Percentiles rank a stretch among this genome's conserved stretches.
phyloP scores from a whole-genome alignment of 2,329 filamentous ascomycete genomes.

The Diaporthe caulivora region DNA sequence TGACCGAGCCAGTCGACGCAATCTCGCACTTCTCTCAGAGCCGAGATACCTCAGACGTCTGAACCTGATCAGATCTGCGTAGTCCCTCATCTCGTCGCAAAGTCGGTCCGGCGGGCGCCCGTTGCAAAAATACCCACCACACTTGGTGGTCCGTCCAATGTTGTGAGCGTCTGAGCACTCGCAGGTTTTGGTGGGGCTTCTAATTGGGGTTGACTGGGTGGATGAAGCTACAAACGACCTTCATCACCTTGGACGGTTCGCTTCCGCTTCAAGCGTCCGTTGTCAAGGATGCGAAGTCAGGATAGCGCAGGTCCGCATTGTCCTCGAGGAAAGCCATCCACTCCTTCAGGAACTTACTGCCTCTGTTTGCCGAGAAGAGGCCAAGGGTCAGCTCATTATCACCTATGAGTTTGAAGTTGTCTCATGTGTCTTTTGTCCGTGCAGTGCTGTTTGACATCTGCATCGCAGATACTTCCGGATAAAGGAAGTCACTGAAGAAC shows the following conservation, averaged over 20 bases:
- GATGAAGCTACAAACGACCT: not conserved
- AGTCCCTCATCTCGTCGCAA: conserved; percentile 11
- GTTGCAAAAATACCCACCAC: not conserved
- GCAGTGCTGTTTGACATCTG: conserved; percentile 16
- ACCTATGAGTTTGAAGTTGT: not conserved
- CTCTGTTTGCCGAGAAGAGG: conserved; percentile 63
- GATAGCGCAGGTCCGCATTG: conserved; percentile 89
- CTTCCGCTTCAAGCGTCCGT: conserved; percentile 45
- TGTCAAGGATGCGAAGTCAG: conserved; percentile 68
- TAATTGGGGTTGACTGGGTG: conserved; percentile 16
- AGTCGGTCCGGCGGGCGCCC: not conserved
- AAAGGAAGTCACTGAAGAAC: conserved; percentile 33
- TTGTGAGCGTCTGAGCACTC: conserved; percentile 18
- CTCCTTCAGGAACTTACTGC: conserved; percentile 84
- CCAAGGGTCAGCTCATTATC: conserved; percentile 39
- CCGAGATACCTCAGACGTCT: conserved; percentile 16
- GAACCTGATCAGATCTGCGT: conserved; percentile 3
- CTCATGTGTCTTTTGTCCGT: conserved; percentile 25
- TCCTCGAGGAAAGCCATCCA: conserved; percentile 97
- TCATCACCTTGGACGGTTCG: not conserved
- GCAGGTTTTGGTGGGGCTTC: conserved; percentile 17
- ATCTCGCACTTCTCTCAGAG: conserved; percentile 18
- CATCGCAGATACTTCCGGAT: not conserved
- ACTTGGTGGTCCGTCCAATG: conserved; percentile 10
- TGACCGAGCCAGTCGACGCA: conserved; percentile 23